Evolutionary conservation across 306 rosid genomes (phyloP), one percentile per base, ranked within the genome.

Genomic region (Vigna nakashimae): DNA sequence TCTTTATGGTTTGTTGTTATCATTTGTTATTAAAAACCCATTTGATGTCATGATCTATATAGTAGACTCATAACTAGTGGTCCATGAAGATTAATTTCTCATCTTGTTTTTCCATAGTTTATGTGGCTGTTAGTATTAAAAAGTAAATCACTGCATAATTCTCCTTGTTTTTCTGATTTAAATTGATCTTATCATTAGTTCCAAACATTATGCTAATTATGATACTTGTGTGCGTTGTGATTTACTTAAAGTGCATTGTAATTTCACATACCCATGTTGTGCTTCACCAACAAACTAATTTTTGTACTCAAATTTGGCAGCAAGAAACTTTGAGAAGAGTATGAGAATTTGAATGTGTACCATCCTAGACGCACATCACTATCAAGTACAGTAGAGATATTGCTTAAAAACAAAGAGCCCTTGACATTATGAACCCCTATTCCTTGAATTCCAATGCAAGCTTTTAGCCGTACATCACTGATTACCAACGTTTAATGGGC

Each of bases 371-470:
- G 57, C 72, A 65, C 55, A 79, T 87, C 84, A 84, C 28, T 79
- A 14, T 83, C 79, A 89, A 75, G 69, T 74, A 77, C 15, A 74
- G 49, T 78, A 55, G 76, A 75, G 86, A 52, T 79, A 42, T 88
- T 80, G 87, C 92, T 90, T 87, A 68, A 76, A 82, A 82, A 86
- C 84, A 65, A 89, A 89, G 93, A 82, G 82, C 69, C 60, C 75
- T 78, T 17, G 80, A 71, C 57, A 73, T 73, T 74, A 56, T 80
- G 80, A 76, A 76, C 12, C 3, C 79, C 70, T 66, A 78, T 87
- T 84, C 80, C 97, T 89, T 92, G 88, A 77, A 89, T 77, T 90
- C 80, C 80, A 90, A 87, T 89, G 90, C 92, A 92, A 92, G 97
- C 86, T 71, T 77, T 32, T 78, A 63, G 53, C 77, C 82, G 76